Conservation (phyloP, 2,329 filamentous ascomycete genomes). For the Talaromyces sp. region DNA sequence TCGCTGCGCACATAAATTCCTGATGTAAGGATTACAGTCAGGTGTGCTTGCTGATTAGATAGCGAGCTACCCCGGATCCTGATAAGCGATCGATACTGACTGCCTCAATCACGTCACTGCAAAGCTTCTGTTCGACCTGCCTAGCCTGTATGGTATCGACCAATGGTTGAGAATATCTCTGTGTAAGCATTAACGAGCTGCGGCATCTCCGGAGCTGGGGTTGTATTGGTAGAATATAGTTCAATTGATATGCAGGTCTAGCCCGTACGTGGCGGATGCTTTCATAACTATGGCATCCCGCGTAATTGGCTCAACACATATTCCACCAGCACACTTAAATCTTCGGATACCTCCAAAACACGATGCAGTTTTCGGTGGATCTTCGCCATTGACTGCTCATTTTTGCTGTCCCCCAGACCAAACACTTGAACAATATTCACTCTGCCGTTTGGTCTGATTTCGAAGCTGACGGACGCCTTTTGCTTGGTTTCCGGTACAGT, state of each 20-base stretch:
- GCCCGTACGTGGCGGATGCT: constrained; percentile 1
- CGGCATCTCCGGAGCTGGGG: not conserved
- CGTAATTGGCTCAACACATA: constrained; percentile 38
- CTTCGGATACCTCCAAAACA: constrained; percentile 41
- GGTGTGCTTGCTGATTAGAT: constrained; percentile 1
- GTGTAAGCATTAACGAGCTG: not conserved
- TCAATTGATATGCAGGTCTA: not conserved
- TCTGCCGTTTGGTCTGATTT: constrained; percentile 39
- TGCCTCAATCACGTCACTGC: not conserved
- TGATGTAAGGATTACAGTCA: no score
- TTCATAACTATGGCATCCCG: constrained; percentile 14
- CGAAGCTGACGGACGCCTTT: constrained; percentile 33
- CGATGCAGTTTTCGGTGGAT: constrained; percentile 26
- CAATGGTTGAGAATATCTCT: not conserved
- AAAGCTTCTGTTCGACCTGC: not conserved
- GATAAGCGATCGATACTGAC: not conserved
- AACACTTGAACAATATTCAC: constrained; percentile 35
- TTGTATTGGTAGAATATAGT: not conserved
- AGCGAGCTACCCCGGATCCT: constrained; percentile 2
- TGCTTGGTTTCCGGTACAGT: constrained; percentile 19
- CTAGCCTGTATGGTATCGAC: not conserved
- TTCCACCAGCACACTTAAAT: constrained; percentile 41
- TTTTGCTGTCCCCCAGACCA: constrained; percentile 24
- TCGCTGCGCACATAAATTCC: no score
- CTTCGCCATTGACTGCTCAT: constrained; percentile 19